phyloP scores from a whole-genome alignment of 805 yeast species.

The Debaryomyces prosopidis region DNA sequence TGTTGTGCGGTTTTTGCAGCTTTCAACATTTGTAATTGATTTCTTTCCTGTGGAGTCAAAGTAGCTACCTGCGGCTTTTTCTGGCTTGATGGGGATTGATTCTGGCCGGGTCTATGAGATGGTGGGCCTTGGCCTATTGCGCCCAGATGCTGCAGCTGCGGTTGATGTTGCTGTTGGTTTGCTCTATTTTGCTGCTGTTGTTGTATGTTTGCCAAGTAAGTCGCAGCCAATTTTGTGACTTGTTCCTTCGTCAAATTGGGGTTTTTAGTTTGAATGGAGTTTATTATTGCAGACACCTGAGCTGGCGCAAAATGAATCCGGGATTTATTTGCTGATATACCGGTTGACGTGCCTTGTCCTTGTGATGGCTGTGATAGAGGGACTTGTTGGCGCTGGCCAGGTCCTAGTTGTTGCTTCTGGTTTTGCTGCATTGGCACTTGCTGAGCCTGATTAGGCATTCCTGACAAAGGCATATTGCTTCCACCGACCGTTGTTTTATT shows the following conservation, averaged over 20 bases:
- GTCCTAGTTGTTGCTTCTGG: conserved; percentile 2
- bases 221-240: conserved; percentile 65
- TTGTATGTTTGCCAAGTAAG: conserved; percentile 59
- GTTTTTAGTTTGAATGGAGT: conserved; percentile 63
- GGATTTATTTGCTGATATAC: conserved; percentile 20
- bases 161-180: conserved; percentile 23
- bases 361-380: conserved; percentile 18
- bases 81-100: conserved; percentile 8
- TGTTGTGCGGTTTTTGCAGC: conserved; percentile 34
- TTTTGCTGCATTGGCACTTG: conserved; percentile 4
- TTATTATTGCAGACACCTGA: conserved; percentile 65
- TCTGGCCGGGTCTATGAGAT: conserved; percentile 3
- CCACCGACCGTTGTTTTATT: conserved; percentile 1
- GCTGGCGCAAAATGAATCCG: conserved; percentile 53
- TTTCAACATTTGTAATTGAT: conserved; percentile 41
- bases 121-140: conserved; percentile 1
- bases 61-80: conserved; percentile 33
- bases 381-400: conserved; percentile 10
- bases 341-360: conserved; percentile 1
- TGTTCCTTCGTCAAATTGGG: conserved; percentile 64
- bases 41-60: conserved; percentile 44
- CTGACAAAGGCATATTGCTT: conserved; percentile 1
- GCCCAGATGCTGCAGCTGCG: conserved; percentile 6
- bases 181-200: conserved; percentile 47
- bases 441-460: conserved; percentile 1